These are phyloP conservation scores for Chamaecyparis obtusa DNA, from an alignment of 75 land plant genomes.

Conservation along the genomic window DNA sequence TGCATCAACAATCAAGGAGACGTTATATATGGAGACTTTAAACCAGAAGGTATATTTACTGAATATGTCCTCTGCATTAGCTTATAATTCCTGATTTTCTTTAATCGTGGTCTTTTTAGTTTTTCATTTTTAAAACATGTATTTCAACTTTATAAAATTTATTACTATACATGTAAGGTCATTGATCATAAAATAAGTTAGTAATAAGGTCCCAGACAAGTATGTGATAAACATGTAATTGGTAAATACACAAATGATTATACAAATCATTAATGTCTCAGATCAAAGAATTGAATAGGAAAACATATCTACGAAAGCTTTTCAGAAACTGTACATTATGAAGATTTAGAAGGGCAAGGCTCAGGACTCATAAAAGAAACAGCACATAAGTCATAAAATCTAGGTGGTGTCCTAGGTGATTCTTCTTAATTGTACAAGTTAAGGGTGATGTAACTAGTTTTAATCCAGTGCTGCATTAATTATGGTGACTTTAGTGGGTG, in stretches of 20 bases:
- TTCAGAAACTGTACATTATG: background rate
- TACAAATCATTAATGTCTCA: background rate
- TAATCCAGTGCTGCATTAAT: too few species aligned
- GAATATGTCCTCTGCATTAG: background rate
- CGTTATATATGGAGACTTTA: constrained; percentile 50
- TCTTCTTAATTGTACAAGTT: too few species aligned
- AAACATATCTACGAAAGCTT: background rate
- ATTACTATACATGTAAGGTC: background rate
- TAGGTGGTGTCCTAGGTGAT: too few species aligned
- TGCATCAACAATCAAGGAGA: constrained; percentile 51
- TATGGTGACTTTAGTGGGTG: too few species aligned
- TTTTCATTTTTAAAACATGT: background rate
- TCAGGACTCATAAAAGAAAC: too few species aligned
- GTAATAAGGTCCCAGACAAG: background rate
- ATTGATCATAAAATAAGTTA: background rate
- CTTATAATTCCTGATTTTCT: background rate
- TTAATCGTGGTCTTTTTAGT: background rate
- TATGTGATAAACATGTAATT: background rate
- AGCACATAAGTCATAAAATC: too few species aligned
- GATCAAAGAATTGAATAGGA: background rate
- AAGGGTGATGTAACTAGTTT: too few species aligned
- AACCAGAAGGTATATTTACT: constrained; percentile 48
- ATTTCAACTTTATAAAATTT: background rate
- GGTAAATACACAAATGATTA: background rate
- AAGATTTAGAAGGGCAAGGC: background rate